phyloP scores from a whole-genome alignment of 495 filamentous ascomycete genomes.

The Aspergillus taichungensis region DNA sequence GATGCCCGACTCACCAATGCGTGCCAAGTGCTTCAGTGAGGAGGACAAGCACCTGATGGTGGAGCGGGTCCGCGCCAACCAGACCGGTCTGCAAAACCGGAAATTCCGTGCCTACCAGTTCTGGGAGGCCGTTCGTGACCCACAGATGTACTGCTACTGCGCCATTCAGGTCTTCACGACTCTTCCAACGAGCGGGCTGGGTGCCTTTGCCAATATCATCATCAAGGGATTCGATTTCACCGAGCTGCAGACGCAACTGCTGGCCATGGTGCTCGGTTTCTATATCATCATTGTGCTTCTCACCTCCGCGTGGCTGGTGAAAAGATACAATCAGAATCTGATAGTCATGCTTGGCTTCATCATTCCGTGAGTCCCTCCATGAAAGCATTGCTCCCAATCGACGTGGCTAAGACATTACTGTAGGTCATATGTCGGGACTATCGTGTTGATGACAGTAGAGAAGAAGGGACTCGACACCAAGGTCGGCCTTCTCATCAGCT shows the following conservation, averaged over 20 bases:
- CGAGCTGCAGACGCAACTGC: constrained; percentile 33
- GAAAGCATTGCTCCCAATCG: not conserved
- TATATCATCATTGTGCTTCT: constrained; percentile 63
- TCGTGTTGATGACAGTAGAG: constrained; percentile 40
- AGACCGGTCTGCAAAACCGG: constrained; percentile 46
- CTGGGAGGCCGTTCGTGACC: constrained; percentile 35
- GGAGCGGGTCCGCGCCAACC: constrained; percentile 38
- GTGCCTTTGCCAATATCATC: constrained; percentile 58
- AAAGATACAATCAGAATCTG: constrained; percentile 53
- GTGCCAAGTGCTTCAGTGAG: constrained; percentile 40
- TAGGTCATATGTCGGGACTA: not conserved
- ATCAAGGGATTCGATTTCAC: constrained; percentile 37
- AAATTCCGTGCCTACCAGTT: constrained; percentile 41
- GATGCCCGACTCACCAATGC: constrained; percentile 44
- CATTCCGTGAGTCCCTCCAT: constrained; percentile 43
- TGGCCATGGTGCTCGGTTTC: constrained; percentile 61
- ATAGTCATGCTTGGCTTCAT: constrained; percentile 55
- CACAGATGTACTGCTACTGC: constrained; percentile 39
- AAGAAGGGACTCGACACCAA: constrained; percentile 36
- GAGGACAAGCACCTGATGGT: constrained; percentile 42
- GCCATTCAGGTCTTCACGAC: constrained; percentile 57
- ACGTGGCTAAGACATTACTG: not conserved
- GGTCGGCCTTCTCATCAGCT: constrained; percentile 50
- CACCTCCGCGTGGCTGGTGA: constrained; percentile 54
- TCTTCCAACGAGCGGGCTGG: constrained; percentile 57